phyloP scores from a whole-genome alignment of 495 filamentous ascomycete species.

The Cairneyella variabilis region DNA sequence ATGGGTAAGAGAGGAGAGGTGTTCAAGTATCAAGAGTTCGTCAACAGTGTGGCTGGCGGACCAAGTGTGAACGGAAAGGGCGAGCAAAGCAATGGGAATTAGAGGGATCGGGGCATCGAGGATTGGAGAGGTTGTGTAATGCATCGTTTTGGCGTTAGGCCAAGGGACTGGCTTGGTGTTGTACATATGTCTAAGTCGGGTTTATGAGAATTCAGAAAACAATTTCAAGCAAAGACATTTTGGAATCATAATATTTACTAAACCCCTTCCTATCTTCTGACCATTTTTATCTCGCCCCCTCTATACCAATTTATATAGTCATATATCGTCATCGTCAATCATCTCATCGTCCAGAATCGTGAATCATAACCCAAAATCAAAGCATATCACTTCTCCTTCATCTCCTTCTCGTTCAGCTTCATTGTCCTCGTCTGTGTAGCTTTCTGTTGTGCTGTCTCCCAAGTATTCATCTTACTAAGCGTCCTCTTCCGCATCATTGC shows the following conservation, averaged over 20 bases:
- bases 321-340: slow-evolving; percentile 7
- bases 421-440: not conserved
- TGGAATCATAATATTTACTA: too few relatives aligned
- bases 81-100: slow-evolving; percentile 1
- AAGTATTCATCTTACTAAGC: slow-evolving; percentile 47
- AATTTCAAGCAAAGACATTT: too few relatives aligned
- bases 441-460: slow-evolving; percentile 9
- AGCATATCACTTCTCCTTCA: not conserved
- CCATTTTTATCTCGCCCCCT: too few relatives aligned
- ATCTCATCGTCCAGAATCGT: slow-evolving; percentile 6
- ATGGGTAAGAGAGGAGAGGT: slow-evolving; percentile 61
- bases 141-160: slow-evolving; percentile 5
- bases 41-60: slow-evolving; percentile 52
- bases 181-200: too few relatives aligned
- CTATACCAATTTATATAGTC: too few relatives aligned
- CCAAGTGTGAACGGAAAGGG: slow-evolving; percentile 16
- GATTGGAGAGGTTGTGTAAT: not conserved
- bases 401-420: not conserved
- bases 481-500: slow-evolving; percentile 48
- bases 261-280: too few relatives aligned
- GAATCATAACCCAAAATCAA: not conserved
- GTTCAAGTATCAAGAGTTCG: slow-evolving; percentile 76
- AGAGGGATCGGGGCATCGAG: not conserved
- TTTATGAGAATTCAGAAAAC: too few relatives aligned
- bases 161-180: too few relatives aligned